Evolutionary conservation across 257 asterid genomes (phyloP).

Genomic region (Penstemon newberryi): DNA sequence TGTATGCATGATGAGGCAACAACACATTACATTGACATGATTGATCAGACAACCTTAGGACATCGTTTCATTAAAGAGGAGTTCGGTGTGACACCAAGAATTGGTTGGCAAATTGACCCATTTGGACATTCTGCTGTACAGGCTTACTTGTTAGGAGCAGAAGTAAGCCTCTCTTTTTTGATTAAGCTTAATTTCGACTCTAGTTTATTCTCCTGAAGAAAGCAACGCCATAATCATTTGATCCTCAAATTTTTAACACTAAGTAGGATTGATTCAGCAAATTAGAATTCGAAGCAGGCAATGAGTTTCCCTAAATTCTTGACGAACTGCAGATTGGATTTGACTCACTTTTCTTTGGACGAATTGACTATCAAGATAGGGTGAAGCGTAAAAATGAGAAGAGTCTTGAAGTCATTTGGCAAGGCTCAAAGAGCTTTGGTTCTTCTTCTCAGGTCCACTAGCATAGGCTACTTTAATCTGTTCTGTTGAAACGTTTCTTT

Average conservation of each 20-base stretch:
- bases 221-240: slow-evolving; percentile 4
- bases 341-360: slow-evolving; percentile 47
- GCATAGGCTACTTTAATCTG: background rate
- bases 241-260: slow-evolving; percentile 1
- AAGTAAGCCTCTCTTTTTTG: slow-evolving; percentile 29
- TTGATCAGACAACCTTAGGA: slow-evolving; percentile 52
- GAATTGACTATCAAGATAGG: slow-evolving; percentile 57
- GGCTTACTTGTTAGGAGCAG: slow-evolving; percentile 53
- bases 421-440: slow-evolving; percentile 42
- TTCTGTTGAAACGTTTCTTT: background rate
- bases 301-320: slow-evolving; percentile 1
- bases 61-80: slow-evolving; percentile 39
- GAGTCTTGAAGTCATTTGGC: slow-evolving; percentile 43
- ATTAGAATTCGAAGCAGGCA: slow-evolving; percentile 18
- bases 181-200: background rate
- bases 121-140: slow-evolving; percentile 58
- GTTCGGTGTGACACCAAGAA: slow-evolving; percentile 46
- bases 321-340: slow-evolving; percentile 39
- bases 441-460: slow-evolving; percentile 41
- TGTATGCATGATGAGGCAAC: slow-evolving; percentile 61
- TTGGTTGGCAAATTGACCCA: slow-evolving; percentile 57
- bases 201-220: slow-evolving; percentile 14
- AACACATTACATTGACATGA: slow-evolving; percentile 53
- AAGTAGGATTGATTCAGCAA: background rate
- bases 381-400: slow-evolving; percentile 36